Conservation (phyloP, 495 filamentous ascomycete genomes). For the Neurospora cerealis region DNA sequence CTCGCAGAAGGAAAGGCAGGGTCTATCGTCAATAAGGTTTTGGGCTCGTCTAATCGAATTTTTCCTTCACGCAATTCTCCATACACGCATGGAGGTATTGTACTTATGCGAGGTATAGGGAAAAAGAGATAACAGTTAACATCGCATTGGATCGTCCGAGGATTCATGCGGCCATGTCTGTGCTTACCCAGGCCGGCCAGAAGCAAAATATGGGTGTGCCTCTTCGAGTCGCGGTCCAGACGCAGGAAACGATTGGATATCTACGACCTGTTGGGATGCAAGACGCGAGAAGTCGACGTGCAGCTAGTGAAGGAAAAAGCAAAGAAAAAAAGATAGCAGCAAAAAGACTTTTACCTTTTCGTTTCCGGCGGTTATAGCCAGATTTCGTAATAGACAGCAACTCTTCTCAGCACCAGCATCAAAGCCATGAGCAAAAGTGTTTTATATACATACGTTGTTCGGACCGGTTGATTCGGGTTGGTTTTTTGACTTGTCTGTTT, state of each 20-base stretch:
- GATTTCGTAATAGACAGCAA: not conserved
- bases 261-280: not conserved
- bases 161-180: not conserved
- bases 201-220: not conserved
- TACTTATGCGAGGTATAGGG: not conserved
- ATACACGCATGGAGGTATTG: not conserved
- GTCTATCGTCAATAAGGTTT: not conserved
- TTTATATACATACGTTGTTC: not conserved
- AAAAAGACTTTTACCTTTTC: not conserved
- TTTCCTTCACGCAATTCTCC: not conserved
- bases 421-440: not conserved
- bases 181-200: not conserved
- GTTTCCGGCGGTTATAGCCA: not conserved
- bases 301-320: not conserved
- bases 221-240: not conserved
- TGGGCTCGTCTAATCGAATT: not conserved
- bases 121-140: not conserved
- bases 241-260: not conserved
- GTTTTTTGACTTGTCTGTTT: not conserved
- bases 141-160: not conserved
- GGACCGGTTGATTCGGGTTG: not conserved
- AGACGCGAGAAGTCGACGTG: not conserved
- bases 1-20: not conserved
- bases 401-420: not conserved
- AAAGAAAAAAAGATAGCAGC: not conserved